Base-by-base conservation (phyloP, 768 basidiomycete species). In the Rhodosporidiobolus odoratus region DNA sequence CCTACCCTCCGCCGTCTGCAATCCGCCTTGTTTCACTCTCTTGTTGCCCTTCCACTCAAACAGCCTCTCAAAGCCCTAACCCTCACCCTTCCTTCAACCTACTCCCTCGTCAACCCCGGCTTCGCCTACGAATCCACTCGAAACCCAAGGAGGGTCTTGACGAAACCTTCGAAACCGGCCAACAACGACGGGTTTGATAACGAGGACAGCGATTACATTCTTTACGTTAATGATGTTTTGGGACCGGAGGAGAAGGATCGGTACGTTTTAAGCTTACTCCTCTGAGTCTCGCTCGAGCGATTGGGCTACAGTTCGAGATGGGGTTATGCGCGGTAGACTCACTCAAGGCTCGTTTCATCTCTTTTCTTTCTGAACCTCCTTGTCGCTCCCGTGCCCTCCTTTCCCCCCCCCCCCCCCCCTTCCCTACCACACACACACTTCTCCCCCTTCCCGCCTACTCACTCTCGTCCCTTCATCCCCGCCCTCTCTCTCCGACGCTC, bases 151-250 rank as follows among this genome's bases (percentile, higher is more conserved):
- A 87, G 96, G 59, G 96, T 99, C 25, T 84, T 99, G 68, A 99
- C 96, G 32, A 99, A 99, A 80, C 96, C 96, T 27, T 92, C 91
- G 82, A 96, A 96, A 79, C 91, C 93, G 0, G 84, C 86, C 0
- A 90, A 95, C 79, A 99, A 99, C 79, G 94, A 97, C 69, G 95
- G 95, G 3, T 96, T 88, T 75, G 96, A 99, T 81, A 99, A 99
- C 76, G 95, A 98, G 76, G 96, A 99, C 80, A 95, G 93, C 77
- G 96, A 99, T 79, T 99, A 99, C 78, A 98, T 99, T 77, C 85
- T 99, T 68, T 99, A 98, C 80, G 96, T 99, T 78, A 99, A 99
- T 78, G 96, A 99, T 77, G 93, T 92, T 84, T 82, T 99, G 67
- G 96, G 96, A 4, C 88, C 86, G 34, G 96, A 97, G 76, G 91